Conservation (phyloP, 108 stramenopile species). For the Cyclotella sp. region DNA sequence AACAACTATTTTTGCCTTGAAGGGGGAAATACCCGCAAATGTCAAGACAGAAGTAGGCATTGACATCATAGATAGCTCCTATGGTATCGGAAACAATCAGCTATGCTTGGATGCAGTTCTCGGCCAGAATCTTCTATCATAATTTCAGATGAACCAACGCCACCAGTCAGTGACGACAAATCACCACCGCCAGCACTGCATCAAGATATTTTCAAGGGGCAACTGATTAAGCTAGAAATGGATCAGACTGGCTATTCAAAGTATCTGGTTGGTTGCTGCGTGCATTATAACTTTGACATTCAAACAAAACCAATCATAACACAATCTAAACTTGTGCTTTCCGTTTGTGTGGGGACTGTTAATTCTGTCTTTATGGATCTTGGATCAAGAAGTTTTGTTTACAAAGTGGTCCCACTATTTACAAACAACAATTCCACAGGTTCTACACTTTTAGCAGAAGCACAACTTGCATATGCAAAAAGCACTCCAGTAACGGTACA, state of each 20-base stretch:
- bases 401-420: not conserved
- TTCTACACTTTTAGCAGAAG: not conserved
- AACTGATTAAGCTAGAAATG: slow-evolving; percentile 2
- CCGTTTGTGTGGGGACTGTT: not conserved
- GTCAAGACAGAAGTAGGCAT: not conserved
- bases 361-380: not conserved
- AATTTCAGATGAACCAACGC: not conserved
- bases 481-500: slow-evolving; percentile 2
- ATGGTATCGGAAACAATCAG: not conserved
- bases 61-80: not conserved
- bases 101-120: not conserved
- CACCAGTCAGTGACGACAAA: too few relatives aligned
- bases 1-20: slow-evolving; percentile 7
- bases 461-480: slow-evolving; percentile 7
- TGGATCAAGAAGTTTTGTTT: not conserved
- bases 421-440: not conserved
- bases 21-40: not conserved
- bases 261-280: slow-evolving; percentile 6
- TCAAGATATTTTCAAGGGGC: not conserved
- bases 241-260: slow-evolving; percentile 5
- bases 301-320: not conserved
- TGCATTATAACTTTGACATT: slow-evolving; percentile 1
- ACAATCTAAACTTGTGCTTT: not conserved
- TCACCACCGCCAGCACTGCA: not conserved
- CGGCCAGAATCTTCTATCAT: too few relatives aligned